A percentile compares a stretch with the other conserved stretches of the same genome.
These are phyloP conservation scores for Pleurotus ostreatus DNA, from an alignment of 768 basidiomycete species.

Conservation along the genomic window DNA sequence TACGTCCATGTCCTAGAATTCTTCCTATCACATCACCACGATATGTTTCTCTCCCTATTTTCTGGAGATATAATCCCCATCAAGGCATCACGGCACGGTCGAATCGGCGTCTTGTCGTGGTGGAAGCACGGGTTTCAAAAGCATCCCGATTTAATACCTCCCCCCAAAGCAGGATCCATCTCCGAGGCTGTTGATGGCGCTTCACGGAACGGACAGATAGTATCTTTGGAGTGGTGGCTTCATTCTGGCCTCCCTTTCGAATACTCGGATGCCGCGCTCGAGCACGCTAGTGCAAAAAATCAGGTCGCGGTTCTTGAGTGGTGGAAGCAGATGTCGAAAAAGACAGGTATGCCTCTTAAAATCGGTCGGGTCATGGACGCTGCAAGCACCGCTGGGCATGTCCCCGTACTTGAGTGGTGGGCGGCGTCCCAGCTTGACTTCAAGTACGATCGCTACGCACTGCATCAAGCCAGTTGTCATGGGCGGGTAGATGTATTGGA, in stretches of 20 bases:
- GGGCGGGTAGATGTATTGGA: constrained; percentile 77
- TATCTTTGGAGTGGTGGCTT: constrained; percentile 81
- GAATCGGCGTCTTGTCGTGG: constrained; percentile 73
- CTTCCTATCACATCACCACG: constrained; percentile 60
- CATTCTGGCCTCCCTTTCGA: constrained; percentile 60
- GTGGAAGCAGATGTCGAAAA: constrained; percentile 66
- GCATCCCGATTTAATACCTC: constrained; percentile 54
- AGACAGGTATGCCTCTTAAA: constrained; percentile 58
- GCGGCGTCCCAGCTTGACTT: constrained; percentile 70
- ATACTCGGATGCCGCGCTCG: constrained; percentile 78
- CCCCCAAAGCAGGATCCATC: constrained; percentile 50
- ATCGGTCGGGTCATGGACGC: constrained; percentile 84
- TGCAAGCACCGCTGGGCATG: constrained; percentile 76
- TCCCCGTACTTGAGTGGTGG: constrained; percentile 84
- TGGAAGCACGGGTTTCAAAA: constrained; percentile 67
- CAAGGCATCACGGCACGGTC: constrained; percentile 73
- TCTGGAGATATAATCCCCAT: constrained; percentile 69
- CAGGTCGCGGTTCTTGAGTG: constrained; percentile 76
- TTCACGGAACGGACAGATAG: constrained; percentile 70
- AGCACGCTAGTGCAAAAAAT: constrained; percentile 75
- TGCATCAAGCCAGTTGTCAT: constrained; percentile 75
- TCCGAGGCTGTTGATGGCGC: constrained; percentile 76
- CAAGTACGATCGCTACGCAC: constrained; percentile 73
- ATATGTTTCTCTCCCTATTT: constrained; percentile 62
- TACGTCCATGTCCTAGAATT: constrained; percentile 75